Evolutionary conservation across 2,329 filamentous ascomycete species (phyloP), one percentile per base, ranked within the genome.

Genomic region (Claviceps sp.): DNA sequence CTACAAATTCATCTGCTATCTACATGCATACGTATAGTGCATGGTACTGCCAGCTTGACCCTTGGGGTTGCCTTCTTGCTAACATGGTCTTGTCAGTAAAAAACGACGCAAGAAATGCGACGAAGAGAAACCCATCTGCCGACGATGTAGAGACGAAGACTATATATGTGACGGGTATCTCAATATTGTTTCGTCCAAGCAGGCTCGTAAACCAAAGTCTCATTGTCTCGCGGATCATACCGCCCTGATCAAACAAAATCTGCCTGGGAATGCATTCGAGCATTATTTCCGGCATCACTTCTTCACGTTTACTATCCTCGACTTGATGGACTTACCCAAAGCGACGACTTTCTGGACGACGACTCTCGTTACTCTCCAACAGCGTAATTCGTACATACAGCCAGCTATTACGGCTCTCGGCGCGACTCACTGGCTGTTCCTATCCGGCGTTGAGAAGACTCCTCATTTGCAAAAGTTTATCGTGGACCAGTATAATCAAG

Each of bases 51-150:
- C 43, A 11, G 5, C 16, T 26, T 43, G 18, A 18, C 41, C 8
- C 2, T 18, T 24, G 7, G 16, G 4, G 8, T 6, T 22, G 13
- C 11, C 18, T 38, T 16, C 3, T 48, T 22, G 30, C 45, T 47
- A 22, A 42, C n/a, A 20, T n/a, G 8, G 16, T n/a, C 41, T n/a
- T 38, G 13, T 14, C 34, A 51, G 49, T 24, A 51, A 51, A 16
- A 51, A 51, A 41, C 42, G 49, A 16, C 49, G 49, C 34, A 51
- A 51, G 42, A 51, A 51, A 22, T 51, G 49, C 49, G 49, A 51
- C 30, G 49, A 51, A 26, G 49, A 51, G 18, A 46, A 47, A n/a
- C 49, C 49, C 6, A 22, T 41, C 22, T 51, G 49, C 20, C 43
- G 43, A 30, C 49, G 49, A 34, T 51, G 49, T 34, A 43, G 49